Evolutionary conservation across 108 stramenopile species (phyloP), one percentile per base, ranked within the genome.

Genomic region (Discostella stelligeroides): DNA sequence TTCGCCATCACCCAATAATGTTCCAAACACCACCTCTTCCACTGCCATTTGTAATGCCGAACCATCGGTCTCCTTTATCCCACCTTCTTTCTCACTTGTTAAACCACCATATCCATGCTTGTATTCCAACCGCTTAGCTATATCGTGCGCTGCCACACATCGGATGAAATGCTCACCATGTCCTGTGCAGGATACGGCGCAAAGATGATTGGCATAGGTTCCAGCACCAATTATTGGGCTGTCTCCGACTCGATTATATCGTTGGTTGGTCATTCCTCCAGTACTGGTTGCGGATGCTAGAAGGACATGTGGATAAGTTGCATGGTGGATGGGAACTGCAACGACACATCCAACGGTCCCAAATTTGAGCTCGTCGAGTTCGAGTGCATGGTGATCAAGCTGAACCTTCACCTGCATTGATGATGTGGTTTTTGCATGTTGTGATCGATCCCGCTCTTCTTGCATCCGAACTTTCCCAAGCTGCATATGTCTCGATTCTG

Each of bases 211-310:
- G 25, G 69, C 68, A 70, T 63, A 76, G 1, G 70, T 72, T 20
- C 75, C 75, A 23, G 75, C 68, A 20, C 75, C 75, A 28, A 76
- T 72, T 21, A 76, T 70, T 13, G 75, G 75, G 15, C 45, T 60
- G 21, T 76, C 75, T 0, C 75, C 75, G 12, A 76, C 75, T 1
- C 69, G 60, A 53, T 65, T 51, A 54, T 63, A 53, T 9, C 63
- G 45, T 58, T 69, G 60, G 40, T 76, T 76, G 13, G 70, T 71
- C 75, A 76, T 70, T 1, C 75, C 75, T 47, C 75, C 75, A 17
- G 75, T 76, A 49, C 75, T 76, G 40, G 63, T 72, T 6, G 75
- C 75, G 40, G 75, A 63, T 45, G 75, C 75, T 23, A 76, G 73
- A 57, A 65, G 73, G 13, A 34, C 34, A 34, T 6, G 6, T 3